Evolutionary conservation across 2,329 filamentous ascomycete species (phyloP).

Genomic region (Xylaria sp.): DNA sequence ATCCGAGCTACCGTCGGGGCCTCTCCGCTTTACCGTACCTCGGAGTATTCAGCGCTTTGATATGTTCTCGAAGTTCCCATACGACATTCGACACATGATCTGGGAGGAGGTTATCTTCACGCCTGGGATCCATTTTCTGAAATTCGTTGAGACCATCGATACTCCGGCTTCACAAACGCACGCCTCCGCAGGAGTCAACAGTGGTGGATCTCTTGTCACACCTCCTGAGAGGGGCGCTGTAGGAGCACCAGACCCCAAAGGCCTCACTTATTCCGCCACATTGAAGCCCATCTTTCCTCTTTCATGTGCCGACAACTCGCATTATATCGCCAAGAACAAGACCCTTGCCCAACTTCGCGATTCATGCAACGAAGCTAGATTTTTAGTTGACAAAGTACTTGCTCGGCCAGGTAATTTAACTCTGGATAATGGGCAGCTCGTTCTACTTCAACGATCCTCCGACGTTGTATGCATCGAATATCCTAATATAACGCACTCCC

Average conservation of each 20-base stretch:
- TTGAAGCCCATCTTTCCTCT: slow-evolving; percentile 43
- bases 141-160: slow-evolving; percentile 40
- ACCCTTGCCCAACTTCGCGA: slow-evolving; percentile 42
- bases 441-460: slow-evolving; percentile 42
- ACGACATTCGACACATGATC: slow-evolving; percentile 47
- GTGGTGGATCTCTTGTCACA: slow-evolving; percentile 8
- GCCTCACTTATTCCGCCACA: slow-evolving; percentile 32
- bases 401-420: slow-evolving; percentile 42
- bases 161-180: background rate
- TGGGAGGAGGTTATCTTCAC: slow-evolving; percentile 46
- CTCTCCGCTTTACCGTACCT: slow-evolving; percentile 43
- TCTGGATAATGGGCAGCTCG: slow-evolving; percentile 43
- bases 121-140: slow-evolving; percentile 50
- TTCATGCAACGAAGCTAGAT: slow-evolving; percentile 43
- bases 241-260: background rate
- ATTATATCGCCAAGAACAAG: slow-evolving; percentile 45
- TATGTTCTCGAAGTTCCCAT: slow-evolving; percentile 45
- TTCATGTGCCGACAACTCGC: slow-evolving; percentile 45
- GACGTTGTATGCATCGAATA: slow-evolving; percentile 50
- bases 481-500: slow-evolving; percentile 40
- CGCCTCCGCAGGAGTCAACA: slow-evolving; percentile 9
- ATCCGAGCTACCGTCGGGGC: slow-evolving; percentile 6
- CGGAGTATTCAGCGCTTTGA: slow-evolving; percentile 42
- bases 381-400: slow-evolving; percentile 38
- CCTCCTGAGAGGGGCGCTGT: background rate